Evolutionary conservation across 495 filamentous ascomycete species (phyloP).

Genomic region (Glonium stellatum): DNA sequence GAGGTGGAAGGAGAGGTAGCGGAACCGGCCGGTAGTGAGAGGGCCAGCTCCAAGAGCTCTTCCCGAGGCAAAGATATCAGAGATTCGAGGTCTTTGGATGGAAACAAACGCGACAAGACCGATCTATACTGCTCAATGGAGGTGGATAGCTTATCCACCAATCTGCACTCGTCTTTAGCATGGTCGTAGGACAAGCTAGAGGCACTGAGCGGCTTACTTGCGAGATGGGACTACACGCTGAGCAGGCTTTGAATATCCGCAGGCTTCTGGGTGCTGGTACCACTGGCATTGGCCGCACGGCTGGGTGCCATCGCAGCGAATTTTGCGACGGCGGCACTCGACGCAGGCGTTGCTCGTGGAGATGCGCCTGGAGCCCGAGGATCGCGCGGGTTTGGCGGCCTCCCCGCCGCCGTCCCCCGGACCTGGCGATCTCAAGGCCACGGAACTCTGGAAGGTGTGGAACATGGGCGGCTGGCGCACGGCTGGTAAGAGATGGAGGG

Average conservation of each 20-base stretch:
- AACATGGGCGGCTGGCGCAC: slow-evolving; percentile 16
- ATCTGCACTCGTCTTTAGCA: slow-evolving; percentile 22
- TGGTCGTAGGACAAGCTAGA: neutral
- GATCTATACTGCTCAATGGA: slow-evolving; percentile 29
- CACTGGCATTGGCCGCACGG: slow-evolving; percentile 34
- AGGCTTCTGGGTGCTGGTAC: slow-evolving; percentile 36
- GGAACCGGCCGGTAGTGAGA: slow-evolving; percentile 22
- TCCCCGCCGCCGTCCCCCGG: slow-evolving; percentile 11
- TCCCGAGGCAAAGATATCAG: slow-evolving; percentile 43
- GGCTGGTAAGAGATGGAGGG: neutral
- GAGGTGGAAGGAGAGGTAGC: slow-evolving; percentile 40
- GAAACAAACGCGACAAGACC: slow-evolving; percentile 43
- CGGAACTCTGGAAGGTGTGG: slow-evolving; percentile 31
- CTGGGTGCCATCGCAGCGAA: slow-evolving; percentile 31
- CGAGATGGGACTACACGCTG: slow-evolving; percentile 34
- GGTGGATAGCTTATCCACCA: slow-evolving; percentile 32
- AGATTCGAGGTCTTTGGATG: slow-evolving; percentile 41
- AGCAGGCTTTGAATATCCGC: slow-evolving; percentile 34
- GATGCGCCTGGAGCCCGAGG: slow-evolving; percentile 28
- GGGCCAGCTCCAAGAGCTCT: slow-evolving; percentile 44
- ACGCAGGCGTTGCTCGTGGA: slow-evolving; percentile 33
- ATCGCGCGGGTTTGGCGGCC: slow-evolving; percentile 21
- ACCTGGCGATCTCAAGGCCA: slow-evolving; percentile 24
- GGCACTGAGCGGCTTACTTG: slow-evolving; percentile 26
- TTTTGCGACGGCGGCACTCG: slow-evolving; percentile 30